Evolutionary conservation across 2,329 filamentous ascomycete species (phyloP).

Genomic region (Teratosphaeria nubilosa): DNA sequence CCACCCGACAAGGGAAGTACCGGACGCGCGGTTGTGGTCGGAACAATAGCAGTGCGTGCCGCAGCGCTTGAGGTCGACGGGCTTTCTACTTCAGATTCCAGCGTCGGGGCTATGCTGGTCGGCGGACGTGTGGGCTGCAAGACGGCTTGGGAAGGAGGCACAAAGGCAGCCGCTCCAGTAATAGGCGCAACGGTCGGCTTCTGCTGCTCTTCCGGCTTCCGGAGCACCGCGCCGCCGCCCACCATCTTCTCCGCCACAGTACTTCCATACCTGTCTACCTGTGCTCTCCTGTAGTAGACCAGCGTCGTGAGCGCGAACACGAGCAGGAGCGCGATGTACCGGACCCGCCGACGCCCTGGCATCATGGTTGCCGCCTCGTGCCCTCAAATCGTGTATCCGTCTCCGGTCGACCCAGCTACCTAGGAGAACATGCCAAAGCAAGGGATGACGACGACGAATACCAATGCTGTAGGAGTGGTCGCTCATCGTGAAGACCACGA

Average conservation of each 20-base stretch:
- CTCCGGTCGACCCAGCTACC: neutral
- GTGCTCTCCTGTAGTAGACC: constrained; percentile 5
- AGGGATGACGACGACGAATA: neutral
- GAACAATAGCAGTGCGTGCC: neutral
- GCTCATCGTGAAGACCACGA: neutral
- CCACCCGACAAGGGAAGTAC: constrained; percentile 1
- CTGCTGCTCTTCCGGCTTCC: neutral
- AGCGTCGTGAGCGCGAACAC: constrained; percentile 4
- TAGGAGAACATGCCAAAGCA: neutral
- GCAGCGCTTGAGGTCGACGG: neutral
- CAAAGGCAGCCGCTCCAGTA: neutral
- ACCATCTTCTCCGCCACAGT: constrained; percentile 5
- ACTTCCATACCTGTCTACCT: constrained; percentile 1
- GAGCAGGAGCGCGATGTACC: constrained; percentile 1
- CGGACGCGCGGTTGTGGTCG: neutral
- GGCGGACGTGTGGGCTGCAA: neutral
- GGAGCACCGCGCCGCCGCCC: constrained; percentile 6
- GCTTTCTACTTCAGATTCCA: neutral
- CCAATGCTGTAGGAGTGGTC: neutral
- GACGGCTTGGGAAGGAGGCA: neutral
- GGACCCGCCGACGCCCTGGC: neutral
- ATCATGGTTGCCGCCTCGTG: neutral
- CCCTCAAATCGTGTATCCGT: neutral
- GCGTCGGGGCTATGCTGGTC: neutral
- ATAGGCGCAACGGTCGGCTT: neutral